Base-by-base conservation (phyloP, 345 rosid genomes). In the Euclidium syriacum region DNA sequence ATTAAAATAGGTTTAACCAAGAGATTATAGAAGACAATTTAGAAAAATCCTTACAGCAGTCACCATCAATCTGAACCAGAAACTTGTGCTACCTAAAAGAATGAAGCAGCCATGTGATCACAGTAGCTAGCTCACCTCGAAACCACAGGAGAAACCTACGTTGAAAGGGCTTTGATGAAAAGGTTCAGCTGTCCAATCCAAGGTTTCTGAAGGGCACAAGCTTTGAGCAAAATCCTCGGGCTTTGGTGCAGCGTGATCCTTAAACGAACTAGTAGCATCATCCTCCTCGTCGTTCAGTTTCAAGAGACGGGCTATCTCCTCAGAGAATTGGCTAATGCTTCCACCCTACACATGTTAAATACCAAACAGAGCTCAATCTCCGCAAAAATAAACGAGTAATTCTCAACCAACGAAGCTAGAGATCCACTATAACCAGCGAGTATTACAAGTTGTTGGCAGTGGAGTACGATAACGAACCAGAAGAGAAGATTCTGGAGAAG, bases 201-300 rank as follows among this genome's bases (percentile, higher is more conserved):
- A 56, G n/a, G 58, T 63, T 39, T 65, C 80, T 14, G 78, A 67
- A 63, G 58, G 23, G 38, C 40, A 64, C 48, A 70, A 51, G 76
- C 35, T 62, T 70, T 79, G 78, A 52, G 58, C 32, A 43, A 74
- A 76, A 50, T 49, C 70, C 15, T 64, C 85, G 1, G 85, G 76
- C 70, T 83, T 80, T 53, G 77, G 47, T 44, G 49, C 64, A 25
- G 78, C 29, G 6, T 68, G 67, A 55, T 71, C 83, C 49, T 78
- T 73, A 26, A 87, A 72, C 46, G 77, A 34, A 72, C 98, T 91
- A 30, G 77, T 81, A 5, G 96, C 96, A 79, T 91, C 98, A 68
- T 87, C 98, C 72, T 87, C 80, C 67, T 82, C 94, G 5, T 85
- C 82, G 1, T 51, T 61, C 12, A 81, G 54, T 51, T 83, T 89